A percentile compares a stretch with the other conserved stretches of the same genome.
Evolutionary conservation across 345 rosid species (phyloP).

Genomic region (Aurinia saxatilis): DNA sequence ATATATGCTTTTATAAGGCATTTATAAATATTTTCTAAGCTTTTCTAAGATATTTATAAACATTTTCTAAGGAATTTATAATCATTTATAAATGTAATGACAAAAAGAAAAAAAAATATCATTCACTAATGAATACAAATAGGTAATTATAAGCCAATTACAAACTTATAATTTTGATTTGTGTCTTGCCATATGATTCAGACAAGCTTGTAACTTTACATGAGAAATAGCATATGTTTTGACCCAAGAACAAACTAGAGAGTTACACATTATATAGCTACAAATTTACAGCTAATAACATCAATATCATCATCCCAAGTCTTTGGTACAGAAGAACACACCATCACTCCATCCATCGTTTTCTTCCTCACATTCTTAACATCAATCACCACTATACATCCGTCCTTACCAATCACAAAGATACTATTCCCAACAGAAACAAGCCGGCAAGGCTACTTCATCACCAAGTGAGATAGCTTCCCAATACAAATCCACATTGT

Average conservation of each 20-base stretch:
- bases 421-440: constrained; percentile 56
- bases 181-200: neutral
- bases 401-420: constrained; percentile 63
- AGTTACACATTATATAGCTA: constrained; percentile 39
- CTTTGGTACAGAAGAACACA: constrained; percentile 60
- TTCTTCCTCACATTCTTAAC: constrained; percentile 37
- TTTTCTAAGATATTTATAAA: too few species aligned
- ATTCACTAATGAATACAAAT: too few species aligned
- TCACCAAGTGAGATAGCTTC: constrained; percentile 55
- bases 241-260: neutral
- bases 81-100: too few species aligned
- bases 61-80: too few species aligned
- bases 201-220: neutral
- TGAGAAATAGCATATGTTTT: neutral
- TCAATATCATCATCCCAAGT: constrained; percentile 31
- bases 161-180: neutral
- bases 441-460: constrained; percentile 66
- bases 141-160: too few species aligned
- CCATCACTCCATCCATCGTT: constrained; percentile 44
- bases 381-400: constrained; percentile 56
- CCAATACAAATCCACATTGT: constrained; percentile 60
- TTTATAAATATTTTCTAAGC: too few species aligned
- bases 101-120: too few species aligned
- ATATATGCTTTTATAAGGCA: too few species aligned
- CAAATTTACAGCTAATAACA: constrained; percentile 34